Evolutionary conservation across 2,329 filamentous ascomycete species (phyloP).

Genomic region (Chaetomiaceae sp.): DNA sequence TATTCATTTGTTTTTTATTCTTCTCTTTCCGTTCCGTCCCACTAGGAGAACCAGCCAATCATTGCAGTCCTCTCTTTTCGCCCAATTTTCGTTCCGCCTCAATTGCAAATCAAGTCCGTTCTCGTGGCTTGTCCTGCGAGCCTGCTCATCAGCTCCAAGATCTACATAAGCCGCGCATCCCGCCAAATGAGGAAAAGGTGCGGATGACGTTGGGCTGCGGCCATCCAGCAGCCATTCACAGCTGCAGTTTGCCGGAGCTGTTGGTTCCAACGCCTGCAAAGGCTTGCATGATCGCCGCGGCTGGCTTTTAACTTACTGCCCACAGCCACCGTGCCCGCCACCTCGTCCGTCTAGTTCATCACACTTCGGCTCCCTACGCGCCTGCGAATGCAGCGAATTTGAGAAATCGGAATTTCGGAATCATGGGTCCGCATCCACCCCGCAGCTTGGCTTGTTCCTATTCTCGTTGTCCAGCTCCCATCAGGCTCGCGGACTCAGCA

Average conservation of each 20-base stretch:
- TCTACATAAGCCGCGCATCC: too few species aligned
- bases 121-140: too few species aligned
- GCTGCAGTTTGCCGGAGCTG: conserved; percentile 2
- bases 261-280: conserved; percentile 13
- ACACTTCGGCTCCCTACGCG: background rate
- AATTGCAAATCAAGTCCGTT: too few species aligned
- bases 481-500: background rate
- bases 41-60: too few species aligned
- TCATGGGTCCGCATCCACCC: background rate
- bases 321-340: too few species aligned
- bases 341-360: background rate
- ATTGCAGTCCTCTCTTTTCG: background rate
- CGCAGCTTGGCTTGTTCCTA: conserved; percentile 4
- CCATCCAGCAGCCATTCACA: background rate
- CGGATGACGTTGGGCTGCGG: background rate
- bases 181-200: too few species aligned
- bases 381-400: too few species aligned
- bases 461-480: background rate
- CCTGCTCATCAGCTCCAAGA: too few species aligned
- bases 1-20: conserved; percentile 6
- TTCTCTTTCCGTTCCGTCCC: background rate
- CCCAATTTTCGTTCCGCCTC: background rate
- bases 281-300: conserved; percentile 7
- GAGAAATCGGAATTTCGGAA: too few species aligned
- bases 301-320: background rate